Conservation (phyloP, 352 stramenopile species). For the Salisapilia sapeloensis region DNA sequence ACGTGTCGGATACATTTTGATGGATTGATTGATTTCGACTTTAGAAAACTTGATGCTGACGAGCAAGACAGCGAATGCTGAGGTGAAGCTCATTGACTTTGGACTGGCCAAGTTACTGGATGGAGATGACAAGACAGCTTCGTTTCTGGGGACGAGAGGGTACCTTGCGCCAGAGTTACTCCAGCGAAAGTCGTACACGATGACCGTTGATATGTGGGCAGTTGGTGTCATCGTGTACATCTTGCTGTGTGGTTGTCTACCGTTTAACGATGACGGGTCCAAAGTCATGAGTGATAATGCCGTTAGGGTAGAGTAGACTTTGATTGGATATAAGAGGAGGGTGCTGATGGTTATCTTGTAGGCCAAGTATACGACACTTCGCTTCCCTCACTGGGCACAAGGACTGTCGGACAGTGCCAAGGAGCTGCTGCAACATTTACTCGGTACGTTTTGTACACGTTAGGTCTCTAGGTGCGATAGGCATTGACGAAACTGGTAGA, state of each 20-base stretch:
- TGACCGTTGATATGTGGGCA: conserved; percentile 95
- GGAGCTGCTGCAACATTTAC: conserved; percentile 63
- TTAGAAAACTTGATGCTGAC: conserved; percentile 76
- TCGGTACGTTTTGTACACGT: conserved; percentile 17
- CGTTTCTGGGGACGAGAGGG: conserved; percentile 79
- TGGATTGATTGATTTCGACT: conserved; percentile 1
- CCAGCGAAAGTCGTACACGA: conserved; percentile 92
- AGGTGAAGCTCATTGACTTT: conserved; percentile 99
- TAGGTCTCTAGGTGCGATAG: not conserved
- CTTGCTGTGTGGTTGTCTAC: conserved; percentile 93
- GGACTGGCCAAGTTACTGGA: conserved; percentile 90
- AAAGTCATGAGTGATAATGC: conserved; percentile 66
- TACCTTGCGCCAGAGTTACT: conserved; percentile 99
- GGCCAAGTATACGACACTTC: conserved; percentile 88
- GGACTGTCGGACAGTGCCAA: conserved; percentile 74
- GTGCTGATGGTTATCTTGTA: conserved; percentile 11
- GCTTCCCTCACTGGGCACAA: conserved; percentile 88
- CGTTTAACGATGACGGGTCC: conserved; percentile 95
- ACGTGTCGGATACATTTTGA: not conserved
- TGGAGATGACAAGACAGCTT: conserved; percentile 61
- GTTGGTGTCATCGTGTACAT: conserved; percentile 98
- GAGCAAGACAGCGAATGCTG: conserved; percentile 49
- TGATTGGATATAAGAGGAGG: conserved; percentile 2
- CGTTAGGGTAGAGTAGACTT: conserved; percentile 24
- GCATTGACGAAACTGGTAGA: conserved; percentile 12